These are phyloP conservation scores for Trichoderma sp. DNA, from an alignment of 2,329 filamentous ascomycete genomes.

Conservation along the genomic window DNA sequence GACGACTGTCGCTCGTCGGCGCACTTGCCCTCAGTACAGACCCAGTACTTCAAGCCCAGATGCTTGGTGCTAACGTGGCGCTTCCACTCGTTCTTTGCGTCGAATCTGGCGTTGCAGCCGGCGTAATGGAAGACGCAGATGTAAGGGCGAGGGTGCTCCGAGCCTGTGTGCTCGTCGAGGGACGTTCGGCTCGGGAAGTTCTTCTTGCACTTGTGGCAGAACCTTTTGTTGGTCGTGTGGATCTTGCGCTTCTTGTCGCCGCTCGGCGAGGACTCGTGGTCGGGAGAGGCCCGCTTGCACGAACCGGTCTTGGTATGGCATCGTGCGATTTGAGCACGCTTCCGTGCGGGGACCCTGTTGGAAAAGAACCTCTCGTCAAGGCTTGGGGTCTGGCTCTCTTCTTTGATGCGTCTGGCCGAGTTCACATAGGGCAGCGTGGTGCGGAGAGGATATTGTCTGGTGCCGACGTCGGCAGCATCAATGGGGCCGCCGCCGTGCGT, in stretches of 20 bases:
- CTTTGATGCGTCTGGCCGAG: neutral
- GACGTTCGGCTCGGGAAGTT: conserved; percentile 45
- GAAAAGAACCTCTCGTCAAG: neutral
- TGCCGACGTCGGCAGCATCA: neutral
- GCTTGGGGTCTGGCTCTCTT: neutral
- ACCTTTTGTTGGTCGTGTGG: neutral
- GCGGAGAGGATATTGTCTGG: neutral
- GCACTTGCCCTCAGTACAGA: conserved; percentile 67
- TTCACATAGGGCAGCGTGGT: neutral
- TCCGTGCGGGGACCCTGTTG: neutral
- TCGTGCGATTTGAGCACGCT: neutral
- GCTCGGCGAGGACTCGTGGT: neutral
- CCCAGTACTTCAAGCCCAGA: conserved; percentile 69
- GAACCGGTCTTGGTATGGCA: neutral
- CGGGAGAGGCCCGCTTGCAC: neutral
- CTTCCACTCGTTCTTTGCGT: conserved; percentile 93
- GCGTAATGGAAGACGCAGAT: conserved; percentile 77
- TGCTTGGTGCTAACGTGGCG: conserved; percentile 82
- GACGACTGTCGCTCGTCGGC: conserved; percentile 31
- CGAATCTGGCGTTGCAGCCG: conserved; percentile 70
- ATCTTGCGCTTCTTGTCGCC: conserved; percentile 1
- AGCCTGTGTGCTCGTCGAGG: conserved; percentile 41
- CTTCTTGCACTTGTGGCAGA: conserved; percentile 25
- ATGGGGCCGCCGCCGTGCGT: neutral
- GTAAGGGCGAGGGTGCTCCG: conserved; percentile 61